Base-by-base conservation (phyloP, 1,139 yeast genomes). In the Kodamaea arcana region DNA sequence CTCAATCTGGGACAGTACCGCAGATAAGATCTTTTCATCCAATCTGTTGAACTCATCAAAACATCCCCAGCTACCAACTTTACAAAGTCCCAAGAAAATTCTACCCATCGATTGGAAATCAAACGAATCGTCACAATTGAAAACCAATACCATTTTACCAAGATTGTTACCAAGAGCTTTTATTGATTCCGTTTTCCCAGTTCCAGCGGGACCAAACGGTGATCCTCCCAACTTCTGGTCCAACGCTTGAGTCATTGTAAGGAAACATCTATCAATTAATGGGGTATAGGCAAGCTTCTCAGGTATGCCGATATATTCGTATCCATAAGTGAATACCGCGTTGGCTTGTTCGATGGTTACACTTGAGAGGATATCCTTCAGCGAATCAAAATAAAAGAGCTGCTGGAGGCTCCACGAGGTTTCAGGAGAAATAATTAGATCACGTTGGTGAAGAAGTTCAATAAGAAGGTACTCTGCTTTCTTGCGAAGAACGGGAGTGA, bases 201-300 rank as follows among this genome's bases (percentile, higher is more conserved):
- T 92, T 32, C 97, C 98, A 3, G 98, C 97, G 2, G 98, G 97
- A 0, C 98, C 98, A 58, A 83, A 80, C 1, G 95, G 86, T 1
- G 95, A 83, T 0, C 95, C 95, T n/a, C 97, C 97, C 11, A 80
- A 63, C 27, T 73, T 73, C 46, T 80, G 87, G 24, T 75, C 72
- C 18, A 88, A 56, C 0, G 97, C 94, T 43, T 82, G 85, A 0
- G 85, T 69, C 79, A 90, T 75, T 0, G 90, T 65, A 22, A 81
- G 54, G 51, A 74, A 86, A 41, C 88, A 78, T 12, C 71, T 65
- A 35, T 78, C 78, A 4, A 85, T 69, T 18, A 87, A 66, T 1
- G 94, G 88, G 0, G 97, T 90, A 36, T 78, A 72, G 0, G 92
- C 95, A 24, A 90, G 64, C 39, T 80, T 73, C 21, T 83, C 87